Evolutionary conservation across 2,329 filamentous ascomycete species (phyloP).

Genomic region (Xylaria sp.): DNA sequence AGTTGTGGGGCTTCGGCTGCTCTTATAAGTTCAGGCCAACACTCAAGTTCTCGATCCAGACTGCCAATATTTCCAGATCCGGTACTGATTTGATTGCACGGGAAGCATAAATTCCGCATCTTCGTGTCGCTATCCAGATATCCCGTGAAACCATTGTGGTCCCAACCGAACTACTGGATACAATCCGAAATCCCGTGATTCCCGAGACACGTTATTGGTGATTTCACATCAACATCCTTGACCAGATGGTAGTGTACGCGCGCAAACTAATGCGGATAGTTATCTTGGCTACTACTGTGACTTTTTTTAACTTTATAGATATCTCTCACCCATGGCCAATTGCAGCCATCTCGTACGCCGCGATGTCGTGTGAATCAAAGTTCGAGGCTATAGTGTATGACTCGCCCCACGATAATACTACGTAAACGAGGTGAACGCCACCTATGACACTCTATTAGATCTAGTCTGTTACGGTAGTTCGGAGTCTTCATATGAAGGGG

Average conservation of each 20-base stretch:
- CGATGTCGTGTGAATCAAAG: background rate
- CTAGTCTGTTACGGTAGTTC: background rate
- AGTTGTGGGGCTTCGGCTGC: background rate
- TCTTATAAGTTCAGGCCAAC: background rate
- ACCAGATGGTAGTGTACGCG: background rate
- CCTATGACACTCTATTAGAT: background rate
- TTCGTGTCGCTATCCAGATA: background rate
- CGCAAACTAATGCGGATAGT: constrained; percentile 14
- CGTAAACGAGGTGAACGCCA: background rate
- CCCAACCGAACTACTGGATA: background rate
- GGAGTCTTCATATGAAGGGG: constrained; percentile 1
- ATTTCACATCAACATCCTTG: background rate
- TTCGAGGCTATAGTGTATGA: constrained; percentile 1
- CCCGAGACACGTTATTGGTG: constrained; percentile 10
- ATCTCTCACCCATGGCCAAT: background rate
- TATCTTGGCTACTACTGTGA: background rate
- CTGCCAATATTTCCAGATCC: background rate
- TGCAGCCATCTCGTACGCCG: background rate
- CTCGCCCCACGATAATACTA: constrained; percentile 14
- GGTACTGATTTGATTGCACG: background rate
- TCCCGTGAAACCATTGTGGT: background rate
- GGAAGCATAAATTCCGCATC: constrained; percentile 21
- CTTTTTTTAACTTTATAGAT: background rate
- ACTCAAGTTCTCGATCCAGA: background rate
- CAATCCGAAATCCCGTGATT: background rate